phyloP scores from a whole-genome alignment of 2,329 filamentous ascomycete species.

The Trichophyton rubrum region DNA sequence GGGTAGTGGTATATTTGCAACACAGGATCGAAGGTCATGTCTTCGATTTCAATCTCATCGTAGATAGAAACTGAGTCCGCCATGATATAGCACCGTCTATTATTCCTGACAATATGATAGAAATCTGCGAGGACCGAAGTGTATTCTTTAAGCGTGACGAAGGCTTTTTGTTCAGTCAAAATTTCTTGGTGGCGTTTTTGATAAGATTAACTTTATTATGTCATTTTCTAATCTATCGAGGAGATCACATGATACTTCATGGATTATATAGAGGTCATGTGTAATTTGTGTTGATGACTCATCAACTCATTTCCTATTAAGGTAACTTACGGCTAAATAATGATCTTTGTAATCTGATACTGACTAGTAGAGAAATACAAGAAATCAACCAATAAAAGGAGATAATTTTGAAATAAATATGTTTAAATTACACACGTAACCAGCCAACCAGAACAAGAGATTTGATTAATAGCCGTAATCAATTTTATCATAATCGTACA shows the following conservation, averaged over 20 bases:
- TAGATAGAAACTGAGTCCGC: conserved; percentile 65
- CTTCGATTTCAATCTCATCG: conserved; percentile 97
- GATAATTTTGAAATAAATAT: background rate
- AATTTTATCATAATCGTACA: conserved; percentile 10
- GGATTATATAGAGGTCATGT: background rate
- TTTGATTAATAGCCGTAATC: background rate
- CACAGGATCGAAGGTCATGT: conserved; percentile 79
- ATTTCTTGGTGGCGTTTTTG: background rate
- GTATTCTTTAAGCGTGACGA: background rate
- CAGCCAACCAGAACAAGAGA: too few species aligned
- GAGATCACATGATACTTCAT: background rate
- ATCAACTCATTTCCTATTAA: background rate
- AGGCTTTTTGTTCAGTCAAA: background rate
- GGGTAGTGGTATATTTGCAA: conserved; percentile 90
- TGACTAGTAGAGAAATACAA: background rate
- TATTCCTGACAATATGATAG: background rate
- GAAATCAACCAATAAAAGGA: background rate
- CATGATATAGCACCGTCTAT: conserved; percentile 34
- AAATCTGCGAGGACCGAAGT: background rate
- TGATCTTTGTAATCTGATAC: background rate
- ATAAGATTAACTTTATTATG: background rate
- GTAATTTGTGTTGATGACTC: background rate
- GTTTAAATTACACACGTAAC: background rate
- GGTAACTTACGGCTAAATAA: background rate
- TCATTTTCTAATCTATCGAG: background rate